Conservation (phyloP, 805 yeast genomes). For the Candida ponderosae region DNA sequence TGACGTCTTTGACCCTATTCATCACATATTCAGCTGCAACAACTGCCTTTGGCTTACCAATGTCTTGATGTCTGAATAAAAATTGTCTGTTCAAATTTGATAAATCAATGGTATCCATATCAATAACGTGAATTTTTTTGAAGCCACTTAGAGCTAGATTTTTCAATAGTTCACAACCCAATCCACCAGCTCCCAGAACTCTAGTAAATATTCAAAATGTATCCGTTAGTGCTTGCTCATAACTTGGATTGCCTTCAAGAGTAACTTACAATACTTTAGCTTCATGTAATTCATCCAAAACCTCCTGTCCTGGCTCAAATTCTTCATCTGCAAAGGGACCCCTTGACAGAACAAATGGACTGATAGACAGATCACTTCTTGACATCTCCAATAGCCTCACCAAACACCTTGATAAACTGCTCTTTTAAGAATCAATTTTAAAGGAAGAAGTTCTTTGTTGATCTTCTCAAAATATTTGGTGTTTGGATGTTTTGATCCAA, state of each 20-base stretch:
- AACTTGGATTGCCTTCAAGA: not conserved
- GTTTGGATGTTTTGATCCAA: too few relatives aligned
- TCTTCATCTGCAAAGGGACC: constrained; percentile 30
- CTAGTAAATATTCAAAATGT: constrained; percentile 2
- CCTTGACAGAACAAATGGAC: constrained; percentile 15
- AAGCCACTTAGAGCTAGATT: constrained; percentile 67
- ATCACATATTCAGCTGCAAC: constrained; percentile 64
- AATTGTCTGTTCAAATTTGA: constrained; percentile 91
- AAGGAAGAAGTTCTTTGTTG: too few relatives aligned
- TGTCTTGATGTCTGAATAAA: constrained; percentile 71
- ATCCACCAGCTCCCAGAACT: constrained; percentile 90
- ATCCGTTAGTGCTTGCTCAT: constrained; percentile 2
- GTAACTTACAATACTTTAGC: constrained; percentile 25
- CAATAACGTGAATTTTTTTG: constrained; percentile 77
- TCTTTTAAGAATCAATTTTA: too few relatives aligned
- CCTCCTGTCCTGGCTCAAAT: constrained; percentile 24
- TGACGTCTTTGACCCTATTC: constrained; percentile 34
- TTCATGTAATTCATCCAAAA: constrained; percentile 13
- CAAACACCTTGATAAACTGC: too few relatives aligned
- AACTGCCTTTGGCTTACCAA: constrained; percentile 73
- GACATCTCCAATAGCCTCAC: not conserved
- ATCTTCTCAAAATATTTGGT: too few relatives aligned
- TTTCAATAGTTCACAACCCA: constrained; percentile 86
- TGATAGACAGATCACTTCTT: constrained; percentile 11
- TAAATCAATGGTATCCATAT: constrained; percentile 87